A percentile compares a stretch with the other conserved stretches of the same genome.
phyloP scores from a whole-genome alignment of 495 filamentous ascomycete genomes.

The Hypoxylon crocopeplum region DNA sequence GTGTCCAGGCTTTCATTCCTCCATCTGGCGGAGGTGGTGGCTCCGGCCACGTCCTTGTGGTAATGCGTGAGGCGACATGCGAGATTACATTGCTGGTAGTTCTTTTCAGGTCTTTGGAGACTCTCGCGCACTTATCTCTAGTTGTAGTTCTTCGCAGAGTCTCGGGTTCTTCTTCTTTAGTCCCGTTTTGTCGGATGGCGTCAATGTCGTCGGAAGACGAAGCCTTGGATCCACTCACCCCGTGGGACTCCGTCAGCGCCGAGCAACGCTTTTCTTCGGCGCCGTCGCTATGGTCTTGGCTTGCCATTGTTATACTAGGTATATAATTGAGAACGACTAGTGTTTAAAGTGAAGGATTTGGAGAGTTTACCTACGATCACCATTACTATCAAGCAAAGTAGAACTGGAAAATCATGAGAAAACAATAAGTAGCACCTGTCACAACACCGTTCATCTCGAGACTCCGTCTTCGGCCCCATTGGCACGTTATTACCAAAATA shows the following conservation, averaged over 20 bases:
- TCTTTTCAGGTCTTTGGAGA: slow-evolving; percentile 37
- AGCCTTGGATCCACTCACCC: slow-evolving; percentile 17
- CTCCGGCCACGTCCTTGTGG: slow-evolving; percentile 57
- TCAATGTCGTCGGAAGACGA: slow-evolving; percentile 13
- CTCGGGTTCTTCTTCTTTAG: slow-evolving; percentile 4
- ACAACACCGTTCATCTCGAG: background rate
- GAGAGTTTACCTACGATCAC: background rate
- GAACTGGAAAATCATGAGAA: slow-evolving; percentile 1
- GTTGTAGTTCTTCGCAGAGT: background rate
- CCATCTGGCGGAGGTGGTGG: slow-evolving; percentile 68
- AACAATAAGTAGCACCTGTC: slow-evolving; percentile 7
- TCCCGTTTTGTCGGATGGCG: background rate
- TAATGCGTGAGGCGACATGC: slow-evolving; percentile 41
- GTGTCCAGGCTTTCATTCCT: slow-evolving; percentile 69
- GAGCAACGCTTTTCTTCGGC: slow-evolving; percentile 12
- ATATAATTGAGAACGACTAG: background rate
- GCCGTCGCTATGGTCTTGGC: slow-evolving; percentile 7
- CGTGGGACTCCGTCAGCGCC: slow-evolving; percentile 6
- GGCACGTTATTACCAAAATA: slow-evolving; percentile 22
- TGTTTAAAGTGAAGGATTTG: background rate
- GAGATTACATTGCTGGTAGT: slow-evolving; percentile 39
- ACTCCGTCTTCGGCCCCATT: slow-evolving; percentile 33
- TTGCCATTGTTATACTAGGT: slow-evolving; percentile 12
- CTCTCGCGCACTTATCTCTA: slow-evolving; percentile 9
- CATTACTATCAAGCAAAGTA: slow-evolving; percentile 4